A percentile compares a stretch with the other conserved stretches of the same genome.
Conservation (phyloP, 768 basidiomycete genomes). For the Hysterangium stoloniferum region DNA sequence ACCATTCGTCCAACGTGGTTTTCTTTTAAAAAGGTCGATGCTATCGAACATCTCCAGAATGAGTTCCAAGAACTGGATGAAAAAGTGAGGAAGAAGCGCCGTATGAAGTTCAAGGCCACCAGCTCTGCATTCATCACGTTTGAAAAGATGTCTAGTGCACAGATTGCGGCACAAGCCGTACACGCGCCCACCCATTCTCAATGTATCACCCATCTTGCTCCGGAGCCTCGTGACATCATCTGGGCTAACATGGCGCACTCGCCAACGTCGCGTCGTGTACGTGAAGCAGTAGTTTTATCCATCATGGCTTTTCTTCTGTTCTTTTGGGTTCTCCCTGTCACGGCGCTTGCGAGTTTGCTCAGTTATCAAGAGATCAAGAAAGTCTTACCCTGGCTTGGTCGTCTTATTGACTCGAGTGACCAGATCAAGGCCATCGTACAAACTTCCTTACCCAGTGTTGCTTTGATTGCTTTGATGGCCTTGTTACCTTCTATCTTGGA, state of each 20-base stretch:
- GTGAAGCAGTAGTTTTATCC: conserved; percentile 63
- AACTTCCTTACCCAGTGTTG: conserved; percentile 88
- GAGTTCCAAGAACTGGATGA: conserved; percentile 80
- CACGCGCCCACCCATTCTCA: conserved; percentile 63
- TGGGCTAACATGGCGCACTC: conserved; percentile 86
- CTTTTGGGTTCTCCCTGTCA: conserved; percentile 90
- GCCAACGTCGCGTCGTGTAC: conserved; percentile 44
- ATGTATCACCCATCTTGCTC: conserved; percentile 67
- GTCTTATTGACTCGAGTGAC: conserved; percentile 74
- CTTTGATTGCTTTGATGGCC: conserved; percentile 86
- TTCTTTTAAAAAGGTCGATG: conserved; percentile 63
- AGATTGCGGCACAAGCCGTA: conserved; percentile 83
- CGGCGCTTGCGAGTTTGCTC: conserved; percentile 76
- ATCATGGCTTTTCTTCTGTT: conserved; percentile 71
- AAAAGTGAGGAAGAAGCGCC: conserved; percentile 64
- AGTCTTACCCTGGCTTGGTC: conserved; percentile 78
- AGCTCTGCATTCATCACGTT: conserved; percentile 93
- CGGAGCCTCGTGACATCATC: conserved; percentile 92
- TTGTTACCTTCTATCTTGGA: conserved; percentile 83
- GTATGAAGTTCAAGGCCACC: conserved; percentile 73
- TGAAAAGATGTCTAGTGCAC: conserved; percentile 89
- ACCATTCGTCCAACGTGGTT: conserved; percentile 73
- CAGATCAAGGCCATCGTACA: conserved; percentile 83
- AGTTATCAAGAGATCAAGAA: conserved; percentile 94
- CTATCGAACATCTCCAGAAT: conserved; percentile 78